Conservation (phyloP, 164 flowering plant genomes). For the Pachysandra terminalis region DNA sequence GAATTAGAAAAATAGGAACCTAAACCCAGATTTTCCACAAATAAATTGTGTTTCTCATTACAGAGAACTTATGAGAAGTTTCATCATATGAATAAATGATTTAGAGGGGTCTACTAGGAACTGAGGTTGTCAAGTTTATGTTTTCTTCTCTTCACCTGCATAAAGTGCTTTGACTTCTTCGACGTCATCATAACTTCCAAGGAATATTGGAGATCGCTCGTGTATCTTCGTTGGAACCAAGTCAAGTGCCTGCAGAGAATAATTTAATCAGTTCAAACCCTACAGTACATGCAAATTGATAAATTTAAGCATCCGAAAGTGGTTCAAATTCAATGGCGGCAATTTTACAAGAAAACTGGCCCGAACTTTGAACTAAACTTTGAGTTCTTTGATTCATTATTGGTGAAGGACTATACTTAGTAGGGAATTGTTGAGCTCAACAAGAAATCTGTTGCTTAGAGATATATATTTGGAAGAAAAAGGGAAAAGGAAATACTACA, state of each 20-base stretch:
- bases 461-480: neutral
- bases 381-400: too few species aligned
- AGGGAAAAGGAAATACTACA: neutral
- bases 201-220: conserved; percentile 90
- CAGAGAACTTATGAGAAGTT: conserved; percentile 15
- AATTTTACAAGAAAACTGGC: neutral
- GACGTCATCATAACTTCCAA: conserved; percentile 93
- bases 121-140: conserved; percentile 11
- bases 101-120: neutral
- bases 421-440: neutral
- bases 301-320: neutral
- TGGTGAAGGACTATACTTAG: neutral
- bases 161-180: conserved; percentile 88
- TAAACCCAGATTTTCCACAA: neutral
- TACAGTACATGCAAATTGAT: neutral
- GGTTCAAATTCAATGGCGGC: neutral
- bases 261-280: neutral
- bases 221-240: conserved; percentile 82
- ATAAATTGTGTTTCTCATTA: conserved; percentile 13
- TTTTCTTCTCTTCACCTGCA: conserved; percentile 51
- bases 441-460: too few species aligned
- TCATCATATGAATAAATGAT: conserved; percentile 7
- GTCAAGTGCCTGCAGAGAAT: conserved; percentile 74
- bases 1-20: too few species aligned
- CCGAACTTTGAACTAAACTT: neutral